Base-by-base conservation (phyloP, 1,284 basidiomycete genomes). In the Malassezia psittaci region DNA sequence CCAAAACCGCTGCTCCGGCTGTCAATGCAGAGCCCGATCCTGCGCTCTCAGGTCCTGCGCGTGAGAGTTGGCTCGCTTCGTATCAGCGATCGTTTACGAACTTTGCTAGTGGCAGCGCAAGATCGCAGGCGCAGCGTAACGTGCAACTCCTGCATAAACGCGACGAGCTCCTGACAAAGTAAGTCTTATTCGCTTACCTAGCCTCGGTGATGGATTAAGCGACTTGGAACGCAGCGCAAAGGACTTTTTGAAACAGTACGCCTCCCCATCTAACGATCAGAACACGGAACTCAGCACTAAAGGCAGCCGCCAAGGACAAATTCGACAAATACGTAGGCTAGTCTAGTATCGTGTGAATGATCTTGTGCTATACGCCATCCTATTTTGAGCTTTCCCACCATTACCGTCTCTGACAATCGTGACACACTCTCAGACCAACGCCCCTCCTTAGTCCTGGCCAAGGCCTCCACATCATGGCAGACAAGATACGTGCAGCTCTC, bases 241-340 rank as follows among this genome's bases (percentile, higher is more conserved):
- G 50, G 54, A 64, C 54, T 67, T 69, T 44, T 42, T 66, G 37
- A 67, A 66, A 48, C 48, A 55, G 55, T 57, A 46, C 45, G 55
- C 52, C 15, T 11, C 32, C 10, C 3, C 5, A 21, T 48, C 49
- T 4, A 44, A 38, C 24, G 24, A 29, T 5, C 45, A 68, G 61
- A 52, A 67, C 65, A 24, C 58, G 66, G 34, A 64, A 69, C 50
- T 58, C 62, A 11, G 67, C 66, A 2, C 57, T 69, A 53, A 65
- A 67, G 40, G 57, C 62, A 8, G 65, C 65, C 1, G 67, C 66
- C 34, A 62, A 62, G 49, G 64, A 64, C 38, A 67, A 67, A 52
- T 13, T 69, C 35, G 59, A 64, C 52, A 59, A 61, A 43, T 54
- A 51, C 18, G 11, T 21, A 21, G 21, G 13, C 5, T 10, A 29